Evolutionary conservation across 495 filamentous ascomycete genomes (phyloP).

Genomic region (Tuber umbilicatum): DNA sequence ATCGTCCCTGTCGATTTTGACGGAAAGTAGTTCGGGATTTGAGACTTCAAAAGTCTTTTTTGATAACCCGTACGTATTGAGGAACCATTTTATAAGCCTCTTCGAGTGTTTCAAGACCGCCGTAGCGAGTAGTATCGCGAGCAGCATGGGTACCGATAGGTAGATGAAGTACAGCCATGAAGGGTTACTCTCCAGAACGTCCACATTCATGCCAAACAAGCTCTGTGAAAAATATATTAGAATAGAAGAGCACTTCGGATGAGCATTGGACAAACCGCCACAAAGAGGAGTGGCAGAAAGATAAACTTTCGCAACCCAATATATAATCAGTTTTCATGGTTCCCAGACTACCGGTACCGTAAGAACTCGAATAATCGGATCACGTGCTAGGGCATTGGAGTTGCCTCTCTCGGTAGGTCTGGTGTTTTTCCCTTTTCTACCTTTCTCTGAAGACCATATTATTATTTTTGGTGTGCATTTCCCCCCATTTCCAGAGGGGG

Average conservation of each 20-base stretch:
- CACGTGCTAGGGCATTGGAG: too few species aligned
- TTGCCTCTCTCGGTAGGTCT: too few species aligned
- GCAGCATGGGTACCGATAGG: slow-evolving; percentile 12
- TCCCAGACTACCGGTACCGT: too few species aligned
- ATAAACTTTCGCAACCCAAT: slow-evolving; percentile 22
- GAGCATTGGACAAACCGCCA: slow-evolving; percentile 21
- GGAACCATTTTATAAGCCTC: neutral
- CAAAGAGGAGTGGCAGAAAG: slow-evolving; percentile 34
- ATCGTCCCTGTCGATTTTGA: neutral
- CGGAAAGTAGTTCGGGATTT: neutral
- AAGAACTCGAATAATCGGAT: too few species aligned
- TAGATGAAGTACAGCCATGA: slow-evolving; percentile 17
- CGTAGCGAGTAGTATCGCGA: neutral
- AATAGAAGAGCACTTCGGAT: neutral
- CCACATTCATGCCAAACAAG: slow-evolving; percentile 21
- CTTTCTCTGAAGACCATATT: too few species aligned
- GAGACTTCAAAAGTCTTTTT: neutral
- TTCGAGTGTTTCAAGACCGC: slow-evolving; percentile 7
- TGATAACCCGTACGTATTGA: neutral
- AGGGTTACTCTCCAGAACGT: slow-evolving; percentile 8
- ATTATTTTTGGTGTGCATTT: too few species aligned
- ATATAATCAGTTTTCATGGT: neutral
- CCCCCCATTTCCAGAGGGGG: too few species aligned
- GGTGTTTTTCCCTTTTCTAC: too few species aligned
- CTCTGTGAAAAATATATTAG: slow-evolving; percentile 10